phyloP scores from a whole-genome alignment of 2,329 filamentous ascomycete species.

The Alternaria ethzedia region DNA sequence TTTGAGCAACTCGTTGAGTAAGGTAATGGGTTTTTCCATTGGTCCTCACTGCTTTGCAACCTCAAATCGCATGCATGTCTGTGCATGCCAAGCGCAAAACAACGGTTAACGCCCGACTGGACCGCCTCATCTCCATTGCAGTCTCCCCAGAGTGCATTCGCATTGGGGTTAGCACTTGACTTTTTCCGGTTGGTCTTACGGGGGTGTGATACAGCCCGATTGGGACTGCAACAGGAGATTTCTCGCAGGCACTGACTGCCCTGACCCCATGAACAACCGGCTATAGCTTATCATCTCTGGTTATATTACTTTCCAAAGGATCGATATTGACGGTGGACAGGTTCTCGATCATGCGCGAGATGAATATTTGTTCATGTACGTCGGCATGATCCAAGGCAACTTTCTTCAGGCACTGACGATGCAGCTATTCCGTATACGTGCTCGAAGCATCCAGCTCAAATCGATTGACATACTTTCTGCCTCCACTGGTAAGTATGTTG shows the following conservation, averaged over 20 bases:
- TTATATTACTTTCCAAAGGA: slow-evolving; percentile 40
- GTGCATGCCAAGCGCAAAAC: slow-evolving; percentile 25
- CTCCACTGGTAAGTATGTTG: slow-evolving; percentile 52
- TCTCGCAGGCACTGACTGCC: neutral
- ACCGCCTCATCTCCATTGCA: slow-evolving; percentile 30
- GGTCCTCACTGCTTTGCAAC: slow-evolving; percentile 20
- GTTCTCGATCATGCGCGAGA: slow-evolving; percentile 69
- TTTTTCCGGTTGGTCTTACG: slow-evolving; percentile 1
- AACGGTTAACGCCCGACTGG: slow-evolving; percentile 18
- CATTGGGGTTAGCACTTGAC: neutral
- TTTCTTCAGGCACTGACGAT: slow-evolving; percentile 61
- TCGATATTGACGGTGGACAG: slow-evolving; percentile 46
- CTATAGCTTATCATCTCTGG: neutral
- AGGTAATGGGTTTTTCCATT: slow-evolving; percentile 51
- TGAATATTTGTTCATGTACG: slow-evolving; percentile 80
- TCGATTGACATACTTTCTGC: slow-evolving; percentile 56
- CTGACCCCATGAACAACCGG: neutral
- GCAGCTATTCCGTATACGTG: slow-evolving; percentile 61
- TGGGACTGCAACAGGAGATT: neutral
- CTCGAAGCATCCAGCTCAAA: slow-evolving; percentile 59
- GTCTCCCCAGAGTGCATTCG: neutral
- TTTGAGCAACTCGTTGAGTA: slow-evolving; percentile 75
- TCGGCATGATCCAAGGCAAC: slow-evolving; percentile 17
- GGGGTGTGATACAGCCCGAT: slow-evolving; percentile 9
- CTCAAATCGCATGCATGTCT: slow-evolving; percentile 16